Conservation (phyloP, 2,329 filamentous ascomycete species). For the Epichloe aotearoae region DNA sequence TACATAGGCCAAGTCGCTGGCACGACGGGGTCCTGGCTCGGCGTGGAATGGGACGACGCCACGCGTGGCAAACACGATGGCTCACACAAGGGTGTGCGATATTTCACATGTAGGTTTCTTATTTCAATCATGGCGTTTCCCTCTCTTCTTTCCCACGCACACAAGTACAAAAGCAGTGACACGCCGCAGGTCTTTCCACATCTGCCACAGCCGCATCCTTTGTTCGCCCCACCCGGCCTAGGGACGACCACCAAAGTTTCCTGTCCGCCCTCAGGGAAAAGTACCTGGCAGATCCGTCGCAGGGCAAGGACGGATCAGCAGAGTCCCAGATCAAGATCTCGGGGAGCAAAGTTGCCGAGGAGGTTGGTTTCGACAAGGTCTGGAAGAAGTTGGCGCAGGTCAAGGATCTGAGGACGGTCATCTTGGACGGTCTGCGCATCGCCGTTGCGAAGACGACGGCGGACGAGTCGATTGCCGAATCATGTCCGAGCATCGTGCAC, state of each 20-base stretch:
- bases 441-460: slow-evolving; percentile 19
- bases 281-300: slow-evolving; percentile 52
- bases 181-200: slow-evolving; percentile 39
- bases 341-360: slow-evolving; percentile 68
- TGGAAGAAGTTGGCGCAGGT: slow-evolving; percentile 65
- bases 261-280: slow-evolving; percentile 69
- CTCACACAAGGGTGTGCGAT: slow-evolving; percentile 61
- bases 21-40: slow-evolving; percentile 72
- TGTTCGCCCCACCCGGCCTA: slow-evolving; percentile 60
- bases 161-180: not conserved
- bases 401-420: slow-evolving; percentile 63
- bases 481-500: slow-evolving; percentile 58
- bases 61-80: slow-evolving; percentile 83
- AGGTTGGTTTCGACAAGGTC: slow-evolving; percentile 93
- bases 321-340: slow-evolving; percentile 49
- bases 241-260: slow-evolving; percentile 59
- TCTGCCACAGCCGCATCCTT: slow-evolving; percentile 71
- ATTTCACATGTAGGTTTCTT: slow-evolving; percentile 62
- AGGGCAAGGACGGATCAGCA: slow-evolving; percentile 22
- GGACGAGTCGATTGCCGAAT: slow-evolving; percentile 28
- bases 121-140: too few relatives aligned
- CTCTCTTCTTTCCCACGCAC: not conserved
- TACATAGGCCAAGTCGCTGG: slow-evolving; percentile 67
- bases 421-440: slow-evolving; percentile 67
- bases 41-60: slow-evolving; percentile 92